A percentile compares a stretch with the other conserved stretches of the same genome.
Evolutionary conservation across 225 moss, liverwort and hornwort species (phyloP).

Genomic region (Polytrichum formosum): DNA sequence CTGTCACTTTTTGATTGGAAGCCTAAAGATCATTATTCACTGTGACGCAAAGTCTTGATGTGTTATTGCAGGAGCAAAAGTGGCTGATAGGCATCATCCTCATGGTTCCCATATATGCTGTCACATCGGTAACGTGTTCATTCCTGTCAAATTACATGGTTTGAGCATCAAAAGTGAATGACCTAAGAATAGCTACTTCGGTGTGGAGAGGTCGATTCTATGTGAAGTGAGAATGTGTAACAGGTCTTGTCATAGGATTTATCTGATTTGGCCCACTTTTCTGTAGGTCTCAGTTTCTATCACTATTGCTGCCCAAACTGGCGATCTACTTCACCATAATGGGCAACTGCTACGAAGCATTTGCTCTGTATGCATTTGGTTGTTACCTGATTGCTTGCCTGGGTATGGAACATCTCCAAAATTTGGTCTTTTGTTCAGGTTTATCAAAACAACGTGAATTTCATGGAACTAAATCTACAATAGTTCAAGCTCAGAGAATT

Average conservation of each 20-base stretch:
- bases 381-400: conserved; percentile 85
- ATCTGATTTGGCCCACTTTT: conserved; percentile 24
- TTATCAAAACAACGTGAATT: too few species aligned
- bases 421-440: too few species aligned
- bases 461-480: too few species aligned
- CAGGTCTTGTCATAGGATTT: too few species aligned
- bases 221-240: too few species aligned
- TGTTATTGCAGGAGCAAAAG: conserved; percentile 57
- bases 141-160: conserved; percentile 2
- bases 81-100: conserved; percentile 66
- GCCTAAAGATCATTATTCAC: too few species aligned
- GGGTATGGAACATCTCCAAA: conserved; percentile 37
- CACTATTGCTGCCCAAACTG: conserved; percentile 59
- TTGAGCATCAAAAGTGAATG: too few species aligned
- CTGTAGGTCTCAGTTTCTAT: conserved; percentile 69
- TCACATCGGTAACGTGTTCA: conserved; percentile 48
- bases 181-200: too few species aligned
- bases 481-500: too few species aligned
- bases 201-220: too few species aligned
- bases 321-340: conserved; percentile 69
- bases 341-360: conserved; percentile 96
- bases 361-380: conserved; percentile 93
- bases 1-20: too few species aligned
- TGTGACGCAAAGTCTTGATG: neutral
- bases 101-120: conserved; percentile 53